Evolutionary conservation across 2,329 filamentous ascomycete species (phyloP), one percentile per base, ranked within the genome.

Genomic region (Alternaria rosae): DNA sequence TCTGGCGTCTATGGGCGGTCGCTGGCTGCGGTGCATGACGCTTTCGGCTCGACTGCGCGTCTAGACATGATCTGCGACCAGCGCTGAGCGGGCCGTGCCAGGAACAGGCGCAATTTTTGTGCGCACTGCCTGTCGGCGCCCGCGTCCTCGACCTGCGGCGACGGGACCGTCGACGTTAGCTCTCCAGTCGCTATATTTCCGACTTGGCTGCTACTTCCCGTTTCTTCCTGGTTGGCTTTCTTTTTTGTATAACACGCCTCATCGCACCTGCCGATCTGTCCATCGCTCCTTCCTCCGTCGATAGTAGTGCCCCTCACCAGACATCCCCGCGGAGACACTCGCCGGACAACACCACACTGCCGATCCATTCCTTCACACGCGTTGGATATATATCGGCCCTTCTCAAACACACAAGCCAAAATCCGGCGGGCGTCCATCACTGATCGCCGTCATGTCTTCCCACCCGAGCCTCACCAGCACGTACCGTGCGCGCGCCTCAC

Each of bases 401-500:
- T 25, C 30, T 52, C 57, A 55, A 21, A 10, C 42, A 54, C n/a
- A 23, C 20, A 35, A 59, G 35, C 32, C 41, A 50, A 45, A 11
- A 21, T 23, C 32, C 20, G 55, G 15, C 43, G 12, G 35, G 20
- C n/a, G 47, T 25, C 44, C 55, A 48, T 32, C 48, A 21, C 12
- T 17, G 21, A 47, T 54, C 48, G 48, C 21, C 70, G 51, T 59
- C 78, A 83, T 77, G 73, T 48, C 71, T 41, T 43, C 70, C 44
- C 70, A 74, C 61, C 45, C 75, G 25, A 70, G 67, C 57, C 64
- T 79, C 61, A 80, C 81, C 67, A 75, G 76, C 70, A 79, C 76
- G 56, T 85, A 84, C 76, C 76, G 77, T 57, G 77, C 82, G 63
- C 83, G 83, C 62, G 81, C 83, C 47, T 72, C 77, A 15, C 75